Base-by-base conservation (phyloP, 495 filamentous ascomycete genomes). In the Hyaloscypha bicolor region DNA sequence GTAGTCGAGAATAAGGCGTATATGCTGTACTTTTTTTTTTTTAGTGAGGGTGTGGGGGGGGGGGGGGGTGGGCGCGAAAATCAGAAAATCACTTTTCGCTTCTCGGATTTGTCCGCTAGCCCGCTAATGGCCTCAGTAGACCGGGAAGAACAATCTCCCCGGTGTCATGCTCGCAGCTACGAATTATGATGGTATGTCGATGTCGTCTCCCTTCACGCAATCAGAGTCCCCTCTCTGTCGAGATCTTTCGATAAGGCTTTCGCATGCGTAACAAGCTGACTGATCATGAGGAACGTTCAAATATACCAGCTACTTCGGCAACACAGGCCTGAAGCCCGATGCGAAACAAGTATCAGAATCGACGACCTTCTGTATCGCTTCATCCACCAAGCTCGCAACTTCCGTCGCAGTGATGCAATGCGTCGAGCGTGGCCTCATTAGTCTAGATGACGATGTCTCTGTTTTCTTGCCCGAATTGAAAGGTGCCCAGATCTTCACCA, bases 371-470 rank as follows among this genome's bases (percentile, higher is more conserved):
- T 87, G 80, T 81, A 81, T 87, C 19, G 83, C 83, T 45, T 85
- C 82, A 29, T 85, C 82, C 70, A 87, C 86, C 1, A 87, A 87
- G 65, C 68, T 86, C 69, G 67, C 87, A 1, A 75, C 76, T 3
- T 80, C 77, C 0, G 76, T 90, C 56, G 86, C 86, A 0, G 81
- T 76, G 60, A 87, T 89, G 86, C 86, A 90, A 68, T 77, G 86
- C 1, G 81, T 87, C 12, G 86, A 89, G 66, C 77, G 83, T 62
- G 85, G 84, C 1, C 71, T 66, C 32, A 66, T 89, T 14, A 68
- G 65, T 0, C 73, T 69, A 12, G 66, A 64, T 39, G 60, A 69
- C 4, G 66, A 69, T 31, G 35, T 69, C 45, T 35, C 60, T 4
- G 14, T 9, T 6, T 31, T 71, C 39, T 58, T 76, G 14, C 74